Conservation (phyloP, 202 grass and related monocot genomes). For the Zoysia matrella region DNA sequence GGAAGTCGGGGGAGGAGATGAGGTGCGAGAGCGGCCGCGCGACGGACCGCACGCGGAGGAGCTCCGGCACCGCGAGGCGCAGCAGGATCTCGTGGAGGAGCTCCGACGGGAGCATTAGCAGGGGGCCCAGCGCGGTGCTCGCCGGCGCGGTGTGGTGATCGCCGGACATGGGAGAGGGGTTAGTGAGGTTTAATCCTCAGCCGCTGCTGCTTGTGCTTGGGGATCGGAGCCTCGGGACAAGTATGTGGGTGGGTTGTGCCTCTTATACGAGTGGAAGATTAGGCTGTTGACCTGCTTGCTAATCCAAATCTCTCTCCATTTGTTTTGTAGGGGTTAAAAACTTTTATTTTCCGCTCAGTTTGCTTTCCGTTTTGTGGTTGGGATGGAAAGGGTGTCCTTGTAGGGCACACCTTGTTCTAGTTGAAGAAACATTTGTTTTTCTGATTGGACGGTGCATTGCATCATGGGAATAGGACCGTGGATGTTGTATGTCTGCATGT, state of each 20-base stretch:
- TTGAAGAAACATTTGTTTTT: conserved; percentile 6
- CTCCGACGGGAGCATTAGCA: conserved; percentile 82
- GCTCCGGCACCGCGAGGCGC: conserved; percentile 80
- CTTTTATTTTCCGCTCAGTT: not conserved
- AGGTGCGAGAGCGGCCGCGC: conserved; percentile 72
- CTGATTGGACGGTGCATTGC: not conserved
- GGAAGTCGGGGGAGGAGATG: conserved; percentile 76
- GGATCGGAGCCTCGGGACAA: conserved; percentile 30
- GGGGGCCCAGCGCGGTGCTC: conserved; percentile 46
- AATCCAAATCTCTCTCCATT: conserved; percentile 7
- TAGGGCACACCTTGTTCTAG: conserved; percentile 5
- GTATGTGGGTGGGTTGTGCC: conserved; percentile 27
- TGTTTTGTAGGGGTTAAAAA: not conserved
- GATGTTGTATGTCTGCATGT: not conserved
- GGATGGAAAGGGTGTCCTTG: conserved; percentile 25
- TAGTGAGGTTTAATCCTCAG: conserved; percentile 46
- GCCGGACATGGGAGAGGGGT: conserved; percentile 26
- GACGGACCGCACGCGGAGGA: conserved; percentile 83
- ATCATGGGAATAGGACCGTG: not conserved
- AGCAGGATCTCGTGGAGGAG: conserved; percentile 98
- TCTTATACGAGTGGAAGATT: conserved; percentile 46
- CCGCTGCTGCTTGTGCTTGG: not conserved
- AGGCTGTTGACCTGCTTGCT: conserved; percentile 18
- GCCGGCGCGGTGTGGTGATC: conserved; percentile 42
- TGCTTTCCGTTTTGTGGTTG: conserved; percentile 12